These are phyloP conservation scores for Cladosporium halotolerans DNA, from an alignment of 2,329 filamentous ascomycete species.

Conservation along the genomic window DNA sequence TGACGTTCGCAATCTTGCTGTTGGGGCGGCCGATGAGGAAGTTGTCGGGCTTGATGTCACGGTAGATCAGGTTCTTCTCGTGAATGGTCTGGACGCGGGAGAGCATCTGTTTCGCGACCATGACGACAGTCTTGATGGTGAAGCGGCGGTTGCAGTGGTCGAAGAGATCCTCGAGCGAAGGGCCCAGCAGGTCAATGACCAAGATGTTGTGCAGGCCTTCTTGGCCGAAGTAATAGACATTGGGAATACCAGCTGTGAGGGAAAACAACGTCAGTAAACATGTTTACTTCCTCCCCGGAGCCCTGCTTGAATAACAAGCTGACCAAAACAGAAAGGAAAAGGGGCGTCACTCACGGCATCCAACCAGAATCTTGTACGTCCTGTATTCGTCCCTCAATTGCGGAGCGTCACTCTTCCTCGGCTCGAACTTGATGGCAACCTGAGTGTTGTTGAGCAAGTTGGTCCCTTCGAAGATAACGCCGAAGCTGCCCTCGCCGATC, in stretches of 20 bases:
- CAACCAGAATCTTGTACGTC: conserved; percentile 98
- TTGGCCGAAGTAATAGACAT: conserved; percentile 99
- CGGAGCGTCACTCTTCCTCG: conserved; percentile 95
- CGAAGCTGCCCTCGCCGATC: conserved; percentile 97
- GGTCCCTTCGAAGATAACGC: conserved; percentile 97
- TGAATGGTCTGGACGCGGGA: conserved; percentile 91
- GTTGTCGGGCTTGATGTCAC: conserved; percentile 99
- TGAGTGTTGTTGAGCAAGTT: conserved; percentile 98
- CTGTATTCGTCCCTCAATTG: conserved; percentile 97
- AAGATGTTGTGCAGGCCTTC: conserved; percentile 98
- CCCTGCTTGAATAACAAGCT: background rate
- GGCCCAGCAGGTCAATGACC: conserved; percentile 91
- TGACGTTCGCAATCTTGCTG: conserved; percentile 93
- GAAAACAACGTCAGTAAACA: background rate
- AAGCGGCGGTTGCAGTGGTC: conserved; percentile 95
- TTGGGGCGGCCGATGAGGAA: conserved; percentile 91
- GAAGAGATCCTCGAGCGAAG: conserved; percentile 92
- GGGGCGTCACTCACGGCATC: conserved; percentile 73
- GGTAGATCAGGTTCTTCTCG: conserved; percentile 98
- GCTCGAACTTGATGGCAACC: conserved; percentile 99
- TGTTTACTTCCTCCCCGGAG: background rate
- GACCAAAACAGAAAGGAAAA: conserved; percentile 3
- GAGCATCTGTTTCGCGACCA: conserved; percentile 99
- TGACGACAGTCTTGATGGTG: conserved; percentile 94
- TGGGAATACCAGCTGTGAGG: conserved; percentile 83